Conservation (phyloP, 148 eudicot species). For the Amaranthus cruentus region DNA sequence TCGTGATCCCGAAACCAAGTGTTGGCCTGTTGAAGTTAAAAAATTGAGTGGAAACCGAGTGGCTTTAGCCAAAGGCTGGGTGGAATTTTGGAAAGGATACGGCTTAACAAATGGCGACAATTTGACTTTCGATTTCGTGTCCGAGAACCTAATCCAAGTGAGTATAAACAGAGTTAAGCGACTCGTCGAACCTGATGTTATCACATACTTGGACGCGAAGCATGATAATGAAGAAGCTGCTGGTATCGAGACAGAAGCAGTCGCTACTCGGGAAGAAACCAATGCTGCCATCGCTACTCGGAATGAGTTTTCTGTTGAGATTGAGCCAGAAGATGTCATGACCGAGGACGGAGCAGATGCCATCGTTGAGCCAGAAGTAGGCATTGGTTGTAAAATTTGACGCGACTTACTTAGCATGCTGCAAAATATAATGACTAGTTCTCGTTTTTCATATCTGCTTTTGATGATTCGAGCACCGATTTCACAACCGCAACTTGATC, state of each 20-base stretch:
- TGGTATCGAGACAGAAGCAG: background rate
- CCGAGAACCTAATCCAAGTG: constrained; percentile 19
- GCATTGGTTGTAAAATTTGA: too few relatives aligned
- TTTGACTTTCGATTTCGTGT: constrained; percentile 20
- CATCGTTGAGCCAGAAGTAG: too few relatives aligned
- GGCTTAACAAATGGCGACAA: constrained; percentile 18
- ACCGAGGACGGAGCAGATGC: background rate
- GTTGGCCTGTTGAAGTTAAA: constrained; percentile 27
- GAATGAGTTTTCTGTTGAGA: background rate
- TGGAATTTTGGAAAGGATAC: constrained; percentile 27
- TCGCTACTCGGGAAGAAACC: background rate
- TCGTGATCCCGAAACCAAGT: constrained; percentile 29
- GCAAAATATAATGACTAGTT: background rate
- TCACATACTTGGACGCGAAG: background rate
- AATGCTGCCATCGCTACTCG: constrained; percentile 2
- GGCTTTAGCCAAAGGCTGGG: constrained; percentile 25
- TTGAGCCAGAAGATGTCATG: background rate
- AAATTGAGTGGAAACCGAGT: constrained; percentile 13
- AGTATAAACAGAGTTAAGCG: constrained; percentile 11
- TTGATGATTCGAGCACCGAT: background rate
- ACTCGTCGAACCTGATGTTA: background rate
- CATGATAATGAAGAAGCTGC: constrained; percentile 10
- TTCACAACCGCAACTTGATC: background rate
- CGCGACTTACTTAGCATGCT: too few relatives aligned
- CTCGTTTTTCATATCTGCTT: background rate